phyloP scores from a whole-genome alignment of 2,329 filamentous ascomycete genomes.

The Neopestalotiopsis rosae region DNA sequence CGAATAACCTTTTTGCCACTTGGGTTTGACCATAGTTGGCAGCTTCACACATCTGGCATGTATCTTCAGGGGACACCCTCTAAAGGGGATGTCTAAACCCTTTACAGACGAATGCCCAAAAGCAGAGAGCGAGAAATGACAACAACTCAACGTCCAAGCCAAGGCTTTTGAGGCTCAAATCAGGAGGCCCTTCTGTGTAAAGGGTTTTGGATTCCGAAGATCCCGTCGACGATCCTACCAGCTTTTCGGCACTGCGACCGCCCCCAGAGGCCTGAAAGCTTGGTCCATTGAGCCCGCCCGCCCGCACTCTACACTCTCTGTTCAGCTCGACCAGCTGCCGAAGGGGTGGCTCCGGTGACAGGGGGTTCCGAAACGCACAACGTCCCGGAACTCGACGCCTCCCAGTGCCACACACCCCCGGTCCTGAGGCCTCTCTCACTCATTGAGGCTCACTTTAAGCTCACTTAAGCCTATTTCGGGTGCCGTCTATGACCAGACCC shows the following conservation, averaged over 20 bases:
- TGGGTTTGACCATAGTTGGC: neutral
- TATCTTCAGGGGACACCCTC: neutral
- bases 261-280: neutral
- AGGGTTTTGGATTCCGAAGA: slow-evolving; percentile 13
- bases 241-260: neutral
- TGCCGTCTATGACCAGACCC: neutral
- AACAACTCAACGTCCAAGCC: neutral
- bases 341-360: slow-evolving; percentile 6
- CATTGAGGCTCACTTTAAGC: neutral
- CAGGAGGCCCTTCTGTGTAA: neutral
- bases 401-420: neutral
- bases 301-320: neutral
- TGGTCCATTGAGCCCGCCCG: neutral
- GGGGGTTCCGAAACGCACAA: slow-evolving; percentile 21
- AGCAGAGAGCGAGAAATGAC: neutral
- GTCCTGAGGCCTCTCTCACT: neutral
- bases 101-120: neutral
- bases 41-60: neutral
- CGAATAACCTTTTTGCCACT: neutral
- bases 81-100: neutral
- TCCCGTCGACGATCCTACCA: slow-evolving; percentile 9
- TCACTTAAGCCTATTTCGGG: slow-evolving; percentile 1
- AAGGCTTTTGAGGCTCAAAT: neutral
- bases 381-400: slow-evolving; percentile 12
- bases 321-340: slow-evolving; percentile 3